These are phyloP conservation scores for Chrysanthemum makinoi DNA, from an alignment of 129 eudicot species.

Conservation along the genomic window DNA sequence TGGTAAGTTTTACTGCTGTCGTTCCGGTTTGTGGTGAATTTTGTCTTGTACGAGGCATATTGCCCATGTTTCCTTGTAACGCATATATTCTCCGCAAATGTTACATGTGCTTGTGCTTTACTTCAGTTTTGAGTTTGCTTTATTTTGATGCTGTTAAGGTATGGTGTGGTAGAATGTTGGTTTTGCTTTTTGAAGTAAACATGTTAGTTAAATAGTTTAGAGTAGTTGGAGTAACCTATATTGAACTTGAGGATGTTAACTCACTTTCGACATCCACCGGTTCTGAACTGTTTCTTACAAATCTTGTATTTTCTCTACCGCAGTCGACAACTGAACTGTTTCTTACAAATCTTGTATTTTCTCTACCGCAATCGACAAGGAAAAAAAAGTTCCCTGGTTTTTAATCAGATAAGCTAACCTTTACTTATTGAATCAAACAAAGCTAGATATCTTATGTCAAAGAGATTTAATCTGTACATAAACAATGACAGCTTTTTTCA, in stretches of 20 bases:
- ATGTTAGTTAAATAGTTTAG: not conserved
- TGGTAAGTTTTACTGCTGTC: not conserved
- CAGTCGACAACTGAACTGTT: too few relatives aligned
- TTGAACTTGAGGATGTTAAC: not conserved
- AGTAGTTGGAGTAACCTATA: not conserved
- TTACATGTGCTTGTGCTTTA: not conserved
- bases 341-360: too few relatives aligned
- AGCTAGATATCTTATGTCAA: slow-evolving; percentile 2
- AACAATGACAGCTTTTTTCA: not conserved
- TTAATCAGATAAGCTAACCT: too few relatives aligned
- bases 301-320: too few relatives aligned
- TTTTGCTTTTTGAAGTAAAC: not conserved
- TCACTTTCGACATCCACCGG: too few relatives aligned
- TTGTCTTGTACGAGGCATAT: not conserved
- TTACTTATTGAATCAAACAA: slow-evolving; percentile 1
- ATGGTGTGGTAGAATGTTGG: not conserved
- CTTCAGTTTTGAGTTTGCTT: not conserved
- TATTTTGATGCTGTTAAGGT: not conserved
- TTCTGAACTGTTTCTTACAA: too few relatives aligned
- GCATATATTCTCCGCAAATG: not conserved
- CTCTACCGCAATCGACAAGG: too few relatives aligned
- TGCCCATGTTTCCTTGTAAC: not conserved
- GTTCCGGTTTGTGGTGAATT: slow-evolving; percentile 8
- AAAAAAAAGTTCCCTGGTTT: not conserved
- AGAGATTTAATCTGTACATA: slow-evolving; percentile 19